Evolutionary conservation across 179 eudicot genomes (phyloP), one percentile per base, ranked within the genome.

Genomic region (Heliamphora pulchella): DNA sequence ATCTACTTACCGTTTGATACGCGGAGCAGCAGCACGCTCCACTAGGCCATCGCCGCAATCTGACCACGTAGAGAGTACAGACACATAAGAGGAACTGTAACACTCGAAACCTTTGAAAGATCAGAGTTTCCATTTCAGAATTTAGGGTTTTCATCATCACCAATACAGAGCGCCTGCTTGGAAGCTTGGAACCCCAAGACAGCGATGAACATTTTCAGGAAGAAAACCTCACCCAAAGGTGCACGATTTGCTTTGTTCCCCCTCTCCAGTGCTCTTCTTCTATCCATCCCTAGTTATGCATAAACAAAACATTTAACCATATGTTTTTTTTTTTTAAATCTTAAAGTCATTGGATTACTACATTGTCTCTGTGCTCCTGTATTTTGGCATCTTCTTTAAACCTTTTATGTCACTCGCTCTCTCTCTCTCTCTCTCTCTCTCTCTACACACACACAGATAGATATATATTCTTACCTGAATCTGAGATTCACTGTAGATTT

Each of bases 141-240:
- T 41, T 67, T 66, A 41, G 50, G 61, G 13, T 31, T 41, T n/a
- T 48, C 20, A 31, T 22, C 8, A 20, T 14, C 4, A 15, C 10
- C 41, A 31, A 48, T 48, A 70, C 54, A 11, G 43, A 58, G 76
- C 58, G 46, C 0, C 0, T 13, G 44, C 41, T 62, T 41, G 18
- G 20, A 1, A 8, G 14, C 31, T 41, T 22, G 22, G 50, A 5
- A 48, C 9, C 22, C 69, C 11, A 70, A 44, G 41, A 61, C 76
- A 80, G 70, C 79, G 18, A 88, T 89, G 89, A 88, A 85, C 85
- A 81, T 94, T 83, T 94, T 94, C 91, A 88, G 82, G 94, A 92
- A 92, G 87, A 92, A 92, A 79, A 94, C 98, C 51, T 90, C 97
- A 31, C 97, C 97, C 69, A 94, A 94, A 88, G 98, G 98, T 92